Evolutionary conservation across 805 yeast genomes (phyloP), one percentile per base, ranked within the genome.

Genomic region (Wickerhamiella occidentalis): DNA sequence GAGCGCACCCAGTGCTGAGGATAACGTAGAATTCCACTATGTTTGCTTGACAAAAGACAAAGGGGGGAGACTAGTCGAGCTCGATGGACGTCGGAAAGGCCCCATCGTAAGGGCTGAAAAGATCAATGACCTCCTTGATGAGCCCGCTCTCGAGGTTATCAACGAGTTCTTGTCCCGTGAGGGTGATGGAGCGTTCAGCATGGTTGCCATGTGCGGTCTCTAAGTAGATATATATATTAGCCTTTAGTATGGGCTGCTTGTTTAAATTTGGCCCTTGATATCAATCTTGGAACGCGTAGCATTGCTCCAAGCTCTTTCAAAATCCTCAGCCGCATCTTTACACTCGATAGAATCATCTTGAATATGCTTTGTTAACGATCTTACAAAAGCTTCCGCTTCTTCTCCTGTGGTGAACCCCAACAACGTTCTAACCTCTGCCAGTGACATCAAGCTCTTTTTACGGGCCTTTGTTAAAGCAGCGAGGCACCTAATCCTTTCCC

Each of bases 31-130:
- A 49, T 68, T 81, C 51, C 98, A 90, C 66, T 90, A 84, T 61
- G 79, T 90, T 22, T 73, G 92, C 5, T 80, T 83, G 58, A 70
- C 83, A 9, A 63, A 65, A 30, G 71, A 73, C 21, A 65, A 67
- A 11, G 72, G 77, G 54, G 40, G 51, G n/a, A 76, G 76, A 51
- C 60, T 90, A 18, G 85, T 77, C 58, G 97, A 90, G 64, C 71
- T 90, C 30, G 98, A 90, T 61, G 98, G 98, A 1, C 73, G 97
- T 55, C 72, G 94, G 55, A 65, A 65, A 30, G 92, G 95, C 0
- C 86, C 95, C 0, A 70, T 80, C 30, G 77, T 74, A 52, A 66
- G 86, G 37, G 87, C 79, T 4, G 47, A 56, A 3, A 57, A 64
- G 6, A 68, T 65, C 3, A 80, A 80, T 56, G 70, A 84, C 29